A percentile compares a stretch with the other conserved stretches of the same genome.
These are phyloP conservation scores for Mycena floridula DNA, from an alignment of 768 basidiomycete genomes.

Conservation along the genomic window DNA sequence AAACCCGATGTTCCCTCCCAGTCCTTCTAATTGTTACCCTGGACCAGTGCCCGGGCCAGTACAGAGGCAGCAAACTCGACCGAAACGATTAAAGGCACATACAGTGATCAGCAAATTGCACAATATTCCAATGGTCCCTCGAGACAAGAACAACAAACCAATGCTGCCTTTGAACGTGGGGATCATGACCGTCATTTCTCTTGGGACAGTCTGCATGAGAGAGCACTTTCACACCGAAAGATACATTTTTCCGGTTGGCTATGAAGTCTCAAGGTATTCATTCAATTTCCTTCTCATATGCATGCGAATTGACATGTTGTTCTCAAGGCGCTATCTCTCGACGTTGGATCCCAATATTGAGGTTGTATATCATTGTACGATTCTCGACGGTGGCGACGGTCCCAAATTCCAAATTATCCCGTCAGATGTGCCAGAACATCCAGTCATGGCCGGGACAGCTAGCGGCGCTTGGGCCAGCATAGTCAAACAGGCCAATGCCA, in stretches of 20 bases:
- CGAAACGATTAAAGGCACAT: constrained; percentile 76
- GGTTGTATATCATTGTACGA: constrained; percentile 77
- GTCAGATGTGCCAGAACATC: constrained; percentile 61
- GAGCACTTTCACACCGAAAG: constrained; percentile 85
- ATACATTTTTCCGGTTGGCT: constrained; percentile 86
- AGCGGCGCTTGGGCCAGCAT: constrained; percentile 85
- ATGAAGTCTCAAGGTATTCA: constrained; percentile 75
- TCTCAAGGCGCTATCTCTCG: constrained; percentile 66
- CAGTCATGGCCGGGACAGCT: constrained; percentile 80
- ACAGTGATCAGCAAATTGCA: constrained; percentile 73
- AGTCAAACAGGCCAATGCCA: constrained; percentile 75
- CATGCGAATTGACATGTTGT: neutral
- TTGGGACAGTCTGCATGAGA: constrained; percentile 74
- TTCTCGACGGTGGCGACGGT: constrained; percentile 79
- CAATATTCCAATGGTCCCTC: constrained; percentile 73
- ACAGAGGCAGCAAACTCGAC: constrained; percentile 46
- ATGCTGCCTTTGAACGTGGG: constrained; percentile 78
- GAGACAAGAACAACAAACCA: constrained; percentile 65
- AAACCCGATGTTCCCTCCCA: neutral
- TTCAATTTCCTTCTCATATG: constrained; percentile 2
- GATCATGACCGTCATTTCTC: constrained; percentile 75
- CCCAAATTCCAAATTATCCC: constrained; percentile 84
- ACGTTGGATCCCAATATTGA: constrained; percentile 61
- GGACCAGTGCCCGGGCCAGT: constrained; percentile 8
- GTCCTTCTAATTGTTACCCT: neutral